These are phyloP conservation scores for Colletotrichum neosansevieriae DNA, from an alignment of 2,329 filamentous ascomycete genomes.

Conservation along the genomic window DNA sequence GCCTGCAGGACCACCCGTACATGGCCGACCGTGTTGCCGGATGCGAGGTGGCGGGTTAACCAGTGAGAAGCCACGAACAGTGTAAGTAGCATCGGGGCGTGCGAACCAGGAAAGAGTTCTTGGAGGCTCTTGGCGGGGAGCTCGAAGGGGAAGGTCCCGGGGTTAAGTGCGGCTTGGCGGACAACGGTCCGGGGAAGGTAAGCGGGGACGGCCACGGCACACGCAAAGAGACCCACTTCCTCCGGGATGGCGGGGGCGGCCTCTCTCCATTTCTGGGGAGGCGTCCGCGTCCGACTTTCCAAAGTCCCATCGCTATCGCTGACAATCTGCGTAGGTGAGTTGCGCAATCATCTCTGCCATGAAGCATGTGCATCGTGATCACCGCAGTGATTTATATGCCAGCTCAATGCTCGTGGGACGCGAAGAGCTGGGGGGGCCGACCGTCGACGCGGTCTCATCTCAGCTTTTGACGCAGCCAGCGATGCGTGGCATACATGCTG, in stretches of 20 bases:
- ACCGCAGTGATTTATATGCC: too few relatives aligned
- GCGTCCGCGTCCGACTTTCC: too few relatives aligned
- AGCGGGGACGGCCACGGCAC: slow-evolving; percentile 20
- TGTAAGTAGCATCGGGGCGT: slow-evolving; percentile 22
- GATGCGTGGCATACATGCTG: too few relatives aligned
- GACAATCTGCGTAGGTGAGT: too few relatives aligned
- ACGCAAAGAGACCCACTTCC: not conserved
- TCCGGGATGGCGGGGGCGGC: slow-evolving; percentile 11
- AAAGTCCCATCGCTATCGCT: too few relatives aligned
- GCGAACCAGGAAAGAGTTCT: slow-evolving; percentile 17
- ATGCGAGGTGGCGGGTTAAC: not conserved
- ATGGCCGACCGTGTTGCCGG: slow-evolving; percentile 7
- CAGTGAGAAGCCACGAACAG: slow-evolving; percentile 9
- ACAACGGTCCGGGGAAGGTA: slow-evolving; percentile 39
- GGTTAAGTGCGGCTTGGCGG: slow-evolving; percentile 29
- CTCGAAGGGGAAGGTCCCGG: slow-evolving; percentile 38
- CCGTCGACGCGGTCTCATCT: too few relatives aligned
- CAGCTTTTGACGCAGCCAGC: too few relatives aligned
- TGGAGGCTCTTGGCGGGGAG: slow-evolving; percentile 33
- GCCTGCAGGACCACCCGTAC: not conserved
- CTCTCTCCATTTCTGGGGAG: not conserved
- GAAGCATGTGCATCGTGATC: too few relatives aligned
- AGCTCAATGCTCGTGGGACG: not conserved
- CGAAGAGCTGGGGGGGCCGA: not conserved
- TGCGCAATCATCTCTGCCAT: too few relatives aligned